Conservation (phyloP, 768 basidiomycete genomes). For the Kwoniella mangroviensis region DNA sequence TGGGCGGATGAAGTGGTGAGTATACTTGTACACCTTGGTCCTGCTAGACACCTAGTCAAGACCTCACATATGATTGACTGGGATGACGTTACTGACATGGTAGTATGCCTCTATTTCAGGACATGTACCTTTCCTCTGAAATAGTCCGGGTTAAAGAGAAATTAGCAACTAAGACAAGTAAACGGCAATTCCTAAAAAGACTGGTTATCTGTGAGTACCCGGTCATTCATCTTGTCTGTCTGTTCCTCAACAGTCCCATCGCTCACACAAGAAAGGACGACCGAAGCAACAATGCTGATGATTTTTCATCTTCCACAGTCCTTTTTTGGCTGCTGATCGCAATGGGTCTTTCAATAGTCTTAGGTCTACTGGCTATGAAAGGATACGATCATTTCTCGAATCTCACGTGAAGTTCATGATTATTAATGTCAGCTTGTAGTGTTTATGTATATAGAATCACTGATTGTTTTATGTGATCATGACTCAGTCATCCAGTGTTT, state of each 20-base stretch:
- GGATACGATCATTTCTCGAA: background rate
- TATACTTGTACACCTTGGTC: background rate
- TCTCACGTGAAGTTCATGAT: too few species aligned
- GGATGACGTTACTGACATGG: background rate
- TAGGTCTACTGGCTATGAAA: background rate
- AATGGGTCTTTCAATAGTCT: background rate
- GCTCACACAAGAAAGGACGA: too few species aligned
- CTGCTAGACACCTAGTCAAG: too few species aligned
- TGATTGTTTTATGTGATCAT: too few species aligned
- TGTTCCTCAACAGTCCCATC: too few species aligned
- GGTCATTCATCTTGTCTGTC: background rate
- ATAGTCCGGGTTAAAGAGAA: slow-evolving; percentile 23
- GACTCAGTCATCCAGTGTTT: too few species aligned
- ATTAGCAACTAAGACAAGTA: slow-evolving; percentile 11
- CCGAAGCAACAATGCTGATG: background rate
- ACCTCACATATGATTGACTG: background rate
- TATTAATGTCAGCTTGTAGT: too few species aligned
- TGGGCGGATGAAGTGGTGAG: slow-evolving; percentile 46
- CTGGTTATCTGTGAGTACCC: slow-evolving; percentile 8
- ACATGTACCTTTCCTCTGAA: slow-evolving; percentile 27
- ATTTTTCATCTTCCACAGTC: background rate
- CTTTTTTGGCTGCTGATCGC: background rate
- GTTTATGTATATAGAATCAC: too few species aligned
- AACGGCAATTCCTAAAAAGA: slow-evolving; percentile 7
- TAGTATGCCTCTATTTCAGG: slow-evolving; percentile 7